Percentiles rank a stretch among this genome's conserved stretches.
Conservation (phyloP, 2,329 filamentous ascomycete species). For the Trichoderma sp. region DNA sequence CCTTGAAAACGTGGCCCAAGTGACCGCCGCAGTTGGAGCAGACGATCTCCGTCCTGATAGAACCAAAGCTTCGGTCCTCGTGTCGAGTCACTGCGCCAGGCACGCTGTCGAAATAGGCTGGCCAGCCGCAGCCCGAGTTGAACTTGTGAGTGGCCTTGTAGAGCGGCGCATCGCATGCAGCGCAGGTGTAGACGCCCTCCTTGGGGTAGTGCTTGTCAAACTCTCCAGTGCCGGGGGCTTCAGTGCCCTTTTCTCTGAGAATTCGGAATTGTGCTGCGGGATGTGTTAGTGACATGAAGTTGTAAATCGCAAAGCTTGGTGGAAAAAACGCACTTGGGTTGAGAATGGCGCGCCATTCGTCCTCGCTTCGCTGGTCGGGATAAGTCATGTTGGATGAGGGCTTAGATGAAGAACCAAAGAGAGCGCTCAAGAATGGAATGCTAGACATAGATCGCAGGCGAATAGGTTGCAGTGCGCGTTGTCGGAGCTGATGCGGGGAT, state of each 20-base stretch:
- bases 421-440: slow-evolving; percentile 72
- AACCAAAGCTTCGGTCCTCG: slow-evolving; percentile 73
- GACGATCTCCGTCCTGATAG: slow-evolving; percentile 87
- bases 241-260: slow-evolving; percentile 88
- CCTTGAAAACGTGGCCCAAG: slow-evolving; percentile 92
- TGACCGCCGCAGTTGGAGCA: slow-evolving; percentile 94
- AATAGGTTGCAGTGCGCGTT: slow-evolving; percentile 26
- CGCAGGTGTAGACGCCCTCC: slow-evolving; percentile 80
- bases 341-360: slow-evolving; percentile 87
- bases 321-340: slow-evolving; percentile 46
- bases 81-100: slow-evolving; percentile 85
- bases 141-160: slow-evolving; percentile 96
- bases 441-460: slow-evolving; percentile 63
- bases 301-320: neutral
- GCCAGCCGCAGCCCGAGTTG: slow-evolving; percentile 95
- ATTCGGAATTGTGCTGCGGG: slow-evolving; percentile 86
- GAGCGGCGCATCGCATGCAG: slow-evolving; percentile 79
- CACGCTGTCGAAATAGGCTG: slow-evolving; percentile 93
- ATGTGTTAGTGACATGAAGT: slow-evolving; percentile 12
- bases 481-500: slow-evolving; percentile 26
- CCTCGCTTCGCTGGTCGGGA: slow-evolving; percentile 74
- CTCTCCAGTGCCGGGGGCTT: slow-evolving; percentile 72
- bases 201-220: slow-evolving; percentile 83
- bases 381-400: slow-evolving; percentile 59
- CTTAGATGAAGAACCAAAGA: slow-evolving; percentile 61